Base-by-base conservation (phyloP, 2,329 filamentous ascomycete genomes). In the Fonsecaea monophora region DNA sequence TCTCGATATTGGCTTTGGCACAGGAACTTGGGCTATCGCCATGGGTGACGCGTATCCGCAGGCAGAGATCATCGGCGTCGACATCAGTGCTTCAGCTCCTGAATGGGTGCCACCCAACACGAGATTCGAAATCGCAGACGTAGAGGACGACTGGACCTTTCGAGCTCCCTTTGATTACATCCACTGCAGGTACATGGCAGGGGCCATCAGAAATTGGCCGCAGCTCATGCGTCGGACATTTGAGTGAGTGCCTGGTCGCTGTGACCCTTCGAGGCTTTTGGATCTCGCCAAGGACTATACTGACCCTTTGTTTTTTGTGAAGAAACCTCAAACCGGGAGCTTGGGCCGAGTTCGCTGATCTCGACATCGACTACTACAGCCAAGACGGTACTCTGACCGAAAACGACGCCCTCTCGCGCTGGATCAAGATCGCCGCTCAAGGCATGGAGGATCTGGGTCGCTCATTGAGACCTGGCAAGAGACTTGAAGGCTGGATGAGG, bases 91-190 rank as follows among this genome's bases (percentile, higher is more conserved):
- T 3, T 74, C 72, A 45, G 42, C 58, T 32, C 61, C 61, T 5
- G 32, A 30, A 10, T 40, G 37, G 60, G 75, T 87, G 9, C 85
- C 85, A 5, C 82, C 85, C 4, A 87, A 87, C 67, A 80, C 86
- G 21, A 78, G 79, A 32, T 87, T 86, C 69, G 77, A 85, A 72
- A 79, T 88, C 9, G 86, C 88, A 64, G 86, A 88, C 67, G 80
- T 85, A 18, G 86, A 88, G 74, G 82, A 81, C 64, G 79, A 81
- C 1, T 88, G 86, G 86, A 73, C 86, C n/a, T 82, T 86, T 67
- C 71, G 74, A 2, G 82, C 86, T 66, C 81, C 84, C 60, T 89
- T 87, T 62, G 86, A 89, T 73, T 87, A 86, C 65, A 82, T 89
- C 50, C 86, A 89, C 72, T 82, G 83, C n/a, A 81, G 87, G 4